Evolutionary conservation across 2,329 filamentous ascomycete species (phyloP), one percentile per base, ranked within the genome.

Genomic region (Berkeleyomyces basicola): DNA sequence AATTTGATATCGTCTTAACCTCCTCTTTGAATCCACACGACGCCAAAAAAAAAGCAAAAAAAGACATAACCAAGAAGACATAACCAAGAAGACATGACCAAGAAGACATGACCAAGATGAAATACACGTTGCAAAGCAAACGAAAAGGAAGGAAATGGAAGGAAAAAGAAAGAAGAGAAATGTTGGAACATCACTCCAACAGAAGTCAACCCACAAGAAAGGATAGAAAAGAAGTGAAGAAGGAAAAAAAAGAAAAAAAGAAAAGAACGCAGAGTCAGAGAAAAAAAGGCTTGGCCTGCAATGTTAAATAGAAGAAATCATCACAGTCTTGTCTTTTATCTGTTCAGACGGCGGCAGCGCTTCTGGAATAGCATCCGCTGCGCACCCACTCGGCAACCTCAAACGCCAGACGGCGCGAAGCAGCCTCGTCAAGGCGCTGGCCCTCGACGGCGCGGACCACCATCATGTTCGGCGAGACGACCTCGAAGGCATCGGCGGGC

Each of bases 311-410:
- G 37, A 40, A 33, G 53, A 61, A 33, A 16, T 59, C 42, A 46
- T 49, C 33, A 31, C 31, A 37, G 23, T 23, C 23, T 23, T 23
- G 23, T 23, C 23, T 23, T 23, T 23, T 23, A 23, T 1, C 23
- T n/a, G 49, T 33, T 14, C n/a, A 37, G 14, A n/a, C 10, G 31
- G 36, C 14, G 3, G 31, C 36, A 33, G 14, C n/a, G 36, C 37
- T 53, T 31, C 31, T 36, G 37, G 49, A 31, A 61, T 76, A 79
- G n/a, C 70, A 73, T 4, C 74, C 76, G 16, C 72, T 74, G 43
- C 79, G 72, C 64, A 90, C 79, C 83, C 87, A 95, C 73, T 96
- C 91, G 62, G 87, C 82, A 66, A 96, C 84, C 75, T 96, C 91
- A 73, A 96, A 96, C 1, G 84, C 86, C 59, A 96, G 75, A 66